Conservation (phyloP, 2,329 filamentous ascomycete genomes). For the Aspergillus costaricaensis region DNA sequence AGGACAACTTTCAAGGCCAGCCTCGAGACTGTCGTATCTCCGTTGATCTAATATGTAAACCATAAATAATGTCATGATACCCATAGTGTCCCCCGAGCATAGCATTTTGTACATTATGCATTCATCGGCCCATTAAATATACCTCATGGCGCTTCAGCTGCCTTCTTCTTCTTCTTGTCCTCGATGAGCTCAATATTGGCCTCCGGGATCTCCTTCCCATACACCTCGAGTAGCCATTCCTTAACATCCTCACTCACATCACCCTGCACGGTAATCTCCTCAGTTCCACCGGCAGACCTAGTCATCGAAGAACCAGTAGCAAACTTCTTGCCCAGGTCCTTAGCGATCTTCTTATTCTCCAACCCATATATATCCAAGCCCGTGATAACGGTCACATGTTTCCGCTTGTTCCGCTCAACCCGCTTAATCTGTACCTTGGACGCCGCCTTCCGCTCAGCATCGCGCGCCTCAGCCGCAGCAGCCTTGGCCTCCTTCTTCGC, state of each 20-base stretch:
- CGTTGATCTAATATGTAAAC: slow-evolving; percentile 20
- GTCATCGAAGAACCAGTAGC: slow-evolving; percentile 92
- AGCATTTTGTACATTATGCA: slow-evolving; percentile 7
- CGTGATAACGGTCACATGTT: slow-evolving; percentile 89
- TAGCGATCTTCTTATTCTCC: slow-evolving; percentile 92
- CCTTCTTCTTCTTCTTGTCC: slow-evolving; percentile 89
- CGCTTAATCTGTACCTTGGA: slow-evolving; percentile 90
- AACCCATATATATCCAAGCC: slow-evolving; percentile 88
- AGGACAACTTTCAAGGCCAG: slow-evolving; percentile 7
- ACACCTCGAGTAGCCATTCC: slow-evolving; percentile 86
- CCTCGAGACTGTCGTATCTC: slow-evolving; percentile 12
- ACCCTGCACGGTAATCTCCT: slow-evolving; percentile 97
- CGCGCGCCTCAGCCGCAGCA: slow-evolving; percentile 79
- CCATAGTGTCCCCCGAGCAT: slow-evolving; percentile 9
- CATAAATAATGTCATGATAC: slow-evolving; percentile 32
- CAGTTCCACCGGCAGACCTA: slow-evolving; percentile 78
- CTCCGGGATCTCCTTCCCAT: slow-evolving; percentile 80
- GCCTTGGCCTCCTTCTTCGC: slow-evolving; percentile 97
- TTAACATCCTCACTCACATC: slow-evolving; percentile 93
- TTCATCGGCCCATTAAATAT: background rate
- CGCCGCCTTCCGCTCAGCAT: slow-evolving; percentile 77
- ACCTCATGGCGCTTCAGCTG: slow-evolving; percentile 8
- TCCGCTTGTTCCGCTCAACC: slow-evolving; percentile 96
- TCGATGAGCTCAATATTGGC: slow-evolving; percentile 94
- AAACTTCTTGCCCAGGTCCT: slow-evolving; percentile 98